phyloP scores from a whole-genome alignment of 2,329 filamentous ascomycete genomes.

The Biscogniauxia mediterranea region DNA sequence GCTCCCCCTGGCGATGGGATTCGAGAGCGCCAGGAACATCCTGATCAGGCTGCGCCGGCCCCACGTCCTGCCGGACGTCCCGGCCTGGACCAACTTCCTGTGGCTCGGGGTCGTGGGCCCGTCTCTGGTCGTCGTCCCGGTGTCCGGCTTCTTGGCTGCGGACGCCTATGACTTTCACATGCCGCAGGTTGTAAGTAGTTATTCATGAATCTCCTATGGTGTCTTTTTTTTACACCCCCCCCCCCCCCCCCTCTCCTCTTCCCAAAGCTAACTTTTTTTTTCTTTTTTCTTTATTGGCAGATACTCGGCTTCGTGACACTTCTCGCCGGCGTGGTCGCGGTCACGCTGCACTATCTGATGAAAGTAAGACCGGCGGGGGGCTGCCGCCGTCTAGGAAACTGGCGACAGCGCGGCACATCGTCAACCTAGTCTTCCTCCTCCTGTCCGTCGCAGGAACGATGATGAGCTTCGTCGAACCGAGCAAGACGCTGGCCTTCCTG shows the following conservation, averaged over 20 bases:
- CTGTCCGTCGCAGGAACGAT: constrained; percentile 23
- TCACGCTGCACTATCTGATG: constrained; percentile 25
- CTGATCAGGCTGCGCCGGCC: constrained; percentile 22
- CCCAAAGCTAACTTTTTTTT: neutral
- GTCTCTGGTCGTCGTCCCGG: constrained; percentile 22
- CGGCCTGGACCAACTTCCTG: constrained; percentile 23
- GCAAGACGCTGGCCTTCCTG: constrained; percentile 27
- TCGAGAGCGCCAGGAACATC: constrained; percentile 29
- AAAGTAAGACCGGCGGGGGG: constrained; percentile 13
- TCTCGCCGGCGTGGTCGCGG: constrained; percentile 25
- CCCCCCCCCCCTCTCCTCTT: neutral
- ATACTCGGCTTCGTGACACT: constrained; percentile 29
- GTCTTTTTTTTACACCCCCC: no score
- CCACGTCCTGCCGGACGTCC: constrained; percentile 23
- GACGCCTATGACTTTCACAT: constrained; percentile 28
- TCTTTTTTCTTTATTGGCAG: no score
- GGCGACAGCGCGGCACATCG: constrained; percentile 12
- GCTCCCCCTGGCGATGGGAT: constrained; percentile 29
- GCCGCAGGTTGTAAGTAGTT: constrained; percentile 29
- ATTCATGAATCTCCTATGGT: neutral
- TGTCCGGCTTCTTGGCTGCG: constrained; percentile 28
- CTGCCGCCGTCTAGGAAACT: constrained; percentile 4
- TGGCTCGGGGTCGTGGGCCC: constrained; percentile 29
- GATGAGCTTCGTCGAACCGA: constrained; percentile 31
- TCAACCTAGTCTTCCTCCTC: constrained; percentile 30